Evolutionary conservation across 2,329 filamentous ascomycete species (phyloP).

Genomic region (Sarocladiaceae sp.): DNA sequence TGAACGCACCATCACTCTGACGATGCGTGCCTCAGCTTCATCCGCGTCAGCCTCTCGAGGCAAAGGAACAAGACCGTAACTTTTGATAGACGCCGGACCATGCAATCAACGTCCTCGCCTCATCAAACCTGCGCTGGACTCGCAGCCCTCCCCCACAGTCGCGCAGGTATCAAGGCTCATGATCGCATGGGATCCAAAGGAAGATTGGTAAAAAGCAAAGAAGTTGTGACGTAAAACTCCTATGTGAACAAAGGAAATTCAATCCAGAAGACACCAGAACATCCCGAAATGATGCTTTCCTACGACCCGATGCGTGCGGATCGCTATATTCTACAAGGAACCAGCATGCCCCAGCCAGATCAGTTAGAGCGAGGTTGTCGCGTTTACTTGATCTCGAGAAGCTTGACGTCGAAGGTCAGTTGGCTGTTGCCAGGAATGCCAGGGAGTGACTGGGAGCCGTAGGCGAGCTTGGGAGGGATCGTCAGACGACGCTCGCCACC

Average conservation of each 20-base stretch:
- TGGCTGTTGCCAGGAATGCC: slow-evolving; percentile 90
- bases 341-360: too few relatives aligned
- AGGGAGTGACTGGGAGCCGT: slow-evolving; percentile 75
- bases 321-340: slow-evolving; percentile 8
- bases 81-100: slow-evolving; percentile 33
- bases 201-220: neutral
- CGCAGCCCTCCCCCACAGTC: neutral
- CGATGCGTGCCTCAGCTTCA: too few relatives aligned
- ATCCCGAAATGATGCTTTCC: neutral
- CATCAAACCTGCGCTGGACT: slow-evolving; percentile 34
- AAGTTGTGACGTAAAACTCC: neutral
- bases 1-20: too few relatives aligned
- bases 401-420: slow-evolving; percentile 86
- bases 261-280: slow-evolving; percentile 3
- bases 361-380: too few relatives aligned
- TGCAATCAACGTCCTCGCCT: slow-evolving; percentile 44
- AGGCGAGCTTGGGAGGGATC: slow-evolving; percentile 81
- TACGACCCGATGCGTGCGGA: neutral
- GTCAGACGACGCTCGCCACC: slow-evolving; percentile 90
- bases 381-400: slow-evolving; percentile 72
- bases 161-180: slow-evolving; percentile 12
- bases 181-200: slow-evolving; percentile 9
- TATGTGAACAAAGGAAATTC: slow-evolving; percentile 4
- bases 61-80: slow-evolving; percentile 1
- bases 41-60: neutral